Evolutionary conservation across 2,329 filamentous ascomycete species (phyloP), one percentile per base, ranked within the genome.

Genomic region (Penicillium rolfsii): DNA sequence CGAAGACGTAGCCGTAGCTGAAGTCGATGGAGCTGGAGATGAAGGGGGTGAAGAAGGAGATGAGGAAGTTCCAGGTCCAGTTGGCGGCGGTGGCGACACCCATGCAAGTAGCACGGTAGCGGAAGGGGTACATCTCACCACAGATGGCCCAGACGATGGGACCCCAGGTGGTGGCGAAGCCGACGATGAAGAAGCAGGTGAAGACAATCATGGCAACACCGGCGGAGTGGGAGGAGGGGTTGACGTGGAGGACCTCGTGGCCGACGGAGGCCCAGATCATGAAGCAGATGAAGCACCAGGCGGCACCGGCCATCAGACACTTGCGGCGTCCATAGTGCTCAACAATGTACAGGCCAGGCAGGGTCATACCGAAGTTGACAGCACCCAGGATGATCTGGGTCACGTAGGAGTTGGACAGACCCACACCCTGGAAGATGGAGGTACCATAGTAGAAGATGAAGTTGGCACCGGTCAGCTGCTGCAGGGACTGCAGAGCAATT

Each of bases 21-120:
- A 89, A 93, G 68, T 90, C 85, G 59, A 93, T 93, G 8, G 85
- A 82, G 0, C 80, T 79, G 1, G 87, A 89, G 73, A 93, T 93
- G 76, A 92, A 93, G 0, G 90, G 89, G 0, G 91, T 92, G 81
- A 93, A 92, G 82, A 93, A 93, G 0, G 85, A 86, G 65, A 91
- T 81, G 69, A 90, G 76, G 76, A 93, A 93, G 75, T 91, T 91
- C 87, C 87, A 91, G 35, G 79, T 75, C 91, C 91, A 94, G 77
- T 94, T 94, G 40, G 89, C 86, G 2, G 89, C 86, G 5, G 90
- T 93, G 16, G 90, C 88, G 26, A 93, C 79, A 12, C 90, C 91
- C 83, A 92, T 91, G 65, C 87, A 87, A 74, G 91, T 91, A 64
- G 90, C 89, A 72, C 91, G 87, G 65, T 80, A 79, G 55, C 77